Percentiles rank a stretch among this genome's conserved stretches.
Conservation (phyloP, 1,139 yeast species). For the Saccharomycopsis phalli region DNA sequence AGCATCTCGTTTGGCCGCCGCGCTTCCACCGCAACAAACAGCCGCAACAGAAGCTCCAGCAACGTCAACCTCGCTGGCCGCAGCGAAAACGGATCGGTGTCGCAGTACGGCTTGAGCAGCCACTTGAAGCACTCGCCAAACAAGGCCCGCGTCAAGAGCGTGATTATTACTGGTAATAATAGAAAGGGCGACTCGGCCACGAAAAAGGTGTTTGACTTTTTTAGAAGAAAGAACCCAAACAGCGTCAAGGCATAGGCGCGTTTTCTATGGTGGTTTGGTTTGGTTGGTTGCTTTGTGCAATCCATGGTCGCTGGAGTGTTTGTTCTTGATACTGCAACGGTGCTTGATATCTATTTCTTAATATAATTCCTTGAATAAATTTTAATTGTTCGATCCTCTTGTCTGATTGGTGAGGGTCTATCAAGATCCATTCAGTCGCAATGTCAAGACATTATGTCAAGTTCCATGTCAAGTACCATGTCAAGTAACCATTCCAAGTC, state of each 20-base stretch:
- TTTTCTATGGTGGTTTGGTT: no score
- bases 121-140: slow-evolving; percentile 9
- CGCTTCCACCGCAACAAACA: slow-evolving; percentile 2
- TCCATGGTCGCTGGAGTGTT: no score
- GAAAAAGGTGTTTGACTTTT: slow-evolving; percentile 70
- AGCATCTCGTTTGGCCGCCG: slow-evolving; percentile 18
- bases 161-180: slow-evolving; percentile 3
- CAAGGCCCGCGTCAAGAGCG: slow-evolving; percentile 17
- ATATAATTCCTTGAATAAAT: no score
- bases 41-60: slow-evolving; percentile 11
- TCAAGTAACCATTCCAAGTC: no score
- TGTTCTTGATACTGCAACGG: no score
- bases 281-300: no score
- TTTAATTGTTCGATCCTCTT: no score
- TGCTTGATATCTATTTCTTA: no score
- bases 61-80: slow-evolving; percentile 3
- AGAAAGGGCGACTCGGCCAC: slow-evolving; percentile 29
- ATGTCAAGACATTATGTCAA: no score
- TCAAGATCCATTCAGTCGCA: no score
- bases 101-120: slow-evolving; percentile 1
- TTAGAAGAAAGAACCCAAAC: slow-evolving; percentile 62
- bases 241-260: slow-evolving; percentile 13
- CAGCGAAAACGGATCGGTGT: neutral
- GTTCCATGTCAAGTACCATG: no score
- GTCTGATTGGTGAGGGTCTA: no score